A percentile compares a stretch with the other conserved stretches of the same genome.
These are phyloP conservation scores for Botrytis hyacinthi DNA, from an alignment of 2,329 filamentous ascomycete genomes.

Conservation along the genomic window DNA sequence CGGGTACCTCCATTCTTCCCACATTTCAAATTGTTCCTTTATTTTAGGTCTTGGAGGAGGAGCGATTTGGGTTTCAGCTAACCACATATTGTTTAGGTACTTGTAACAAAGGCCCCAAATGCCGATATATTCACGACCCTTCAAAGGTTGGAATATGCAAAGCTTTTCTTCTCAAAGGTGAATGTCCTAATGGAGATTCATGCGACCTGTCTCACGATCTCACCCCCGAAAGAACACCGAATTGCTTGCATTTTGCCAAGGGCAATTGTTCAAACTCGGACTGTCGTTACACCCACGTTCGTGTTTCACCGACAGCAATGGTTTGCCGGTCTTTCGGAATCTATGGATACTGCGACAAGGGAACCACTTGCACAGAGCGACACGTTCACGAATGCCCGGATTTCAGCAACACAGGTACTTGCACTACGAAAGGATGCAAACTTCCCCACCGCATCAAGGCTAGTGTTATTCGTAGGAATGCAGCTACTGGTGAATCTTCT, in stretches of 20 bases:
- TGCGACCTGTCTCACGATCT: conserved; percentile 92
- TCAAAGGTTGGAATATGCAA: conserved; percentile 89
- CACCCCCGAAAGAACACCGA: conserved; percentile 77
- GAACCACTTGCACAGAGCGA: conserved; percentile 71
- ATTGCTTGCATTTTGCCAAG: conserved; percentile 85
- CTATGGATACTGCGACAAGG: conserved; percentile 85
- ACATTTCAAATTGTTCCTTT: conserved; percentile 34
- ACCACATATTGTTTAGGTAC: conserved; percentile 59
- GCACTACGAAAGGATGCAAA: conserved; percentile 77
- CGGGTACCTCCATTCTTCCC: conserved; percentile 53
- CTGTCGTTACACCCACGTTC: conserved; percentile 84
- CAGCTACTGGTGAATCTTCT: conserved; percentile 43
- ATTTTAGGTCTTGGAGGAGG: conserved; percentile 28
- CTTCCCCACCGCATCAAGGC: conserved; percentile 86
- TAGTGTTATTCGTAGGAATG: conserved; percentile 68
- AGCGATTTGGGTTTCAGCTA: conserved; percentile 34
- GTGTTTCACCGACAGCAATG: conserved; percentile 70
- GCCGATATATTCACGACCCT: conserved; percentile 80
- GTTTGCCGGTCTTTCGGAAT: conserved; percentile 84
- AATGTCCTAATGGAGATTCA: conserved; percentile 70
- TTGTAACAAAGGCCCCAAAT: conserved; percentile 77
- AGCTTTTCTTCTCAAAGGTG: conserved; percentile 75
- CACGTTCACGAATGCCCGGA: conserved; percentile 94
- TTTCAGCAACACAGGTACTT: conserved; percentile 86
- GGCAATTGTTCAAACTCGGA: conserved; percentile 84